These are phyloP conservation scores for Gnomoniopsis sp. DNA, from an alignment of 2,329 filamentous ascomycete genomes.

Conservation along the genomic window DNA sequence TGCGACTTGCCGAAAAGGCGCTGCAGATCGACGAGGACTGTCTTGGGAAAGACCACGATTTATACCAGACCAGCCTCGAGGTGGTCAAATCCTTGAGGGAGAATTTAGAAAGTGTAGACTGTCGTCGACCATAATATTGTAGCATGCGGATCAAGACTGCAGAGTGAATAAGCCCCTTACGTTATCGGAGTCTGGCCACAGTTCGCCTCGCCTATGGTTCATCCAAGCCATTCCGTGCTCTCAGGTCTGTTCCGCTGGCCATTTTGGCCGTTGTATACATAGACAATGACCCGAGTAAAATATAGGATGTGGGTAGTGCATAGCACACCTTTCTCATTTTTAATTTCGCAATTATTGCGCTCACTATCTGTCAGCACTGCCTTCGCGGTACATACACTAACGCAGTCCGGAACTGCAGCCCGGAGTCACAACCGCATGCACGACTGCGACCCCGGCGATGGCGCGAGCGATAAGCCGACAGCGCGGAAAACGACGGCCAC, in stretches of 20 bases:
- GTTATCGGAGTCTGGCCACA: too few relatives aligned
- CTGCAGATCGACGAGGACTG: background rate
- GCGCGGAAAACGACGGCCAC: background rate
- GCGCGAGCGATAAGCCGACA: background rate
- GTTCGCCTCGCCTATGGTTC: too few relatives aligned
- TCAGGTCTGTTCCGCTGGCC: too few relatives aligned
- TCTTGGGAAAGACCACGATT: background rate
- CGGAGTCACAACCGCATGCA: background rate
- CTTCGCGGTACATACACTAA: background rate
- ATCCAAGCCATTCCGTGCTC: too few relatives aligned
- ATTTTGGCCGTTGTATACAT: too few relatives aligned
- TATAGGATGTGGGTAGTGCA: too few relatives aligned
- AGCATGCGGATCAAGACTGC: too few relatives aligned
- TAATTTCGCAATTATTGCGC: background rate
- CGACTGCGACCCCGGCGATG: background rate
- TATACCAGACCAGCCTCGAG: background rate
- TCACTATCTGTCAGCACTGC: background rate
- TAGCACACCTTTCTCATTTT: background rate
- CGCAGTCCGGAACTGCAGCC: background rate
- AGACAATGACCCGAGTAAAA: too few relatives aligned
- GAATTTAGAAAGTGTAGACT: background rate
- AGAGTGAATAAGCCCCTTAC: too few relatives aligned
- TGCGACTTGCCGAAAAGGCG: background rate
- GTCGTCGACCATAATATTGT: too few relatives aligned
- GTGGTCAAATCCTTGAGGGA: background rate